Conservation (phyloP, 371 early-diverging fungal species). For the Neoconidiobolus thromboides region DNA sequence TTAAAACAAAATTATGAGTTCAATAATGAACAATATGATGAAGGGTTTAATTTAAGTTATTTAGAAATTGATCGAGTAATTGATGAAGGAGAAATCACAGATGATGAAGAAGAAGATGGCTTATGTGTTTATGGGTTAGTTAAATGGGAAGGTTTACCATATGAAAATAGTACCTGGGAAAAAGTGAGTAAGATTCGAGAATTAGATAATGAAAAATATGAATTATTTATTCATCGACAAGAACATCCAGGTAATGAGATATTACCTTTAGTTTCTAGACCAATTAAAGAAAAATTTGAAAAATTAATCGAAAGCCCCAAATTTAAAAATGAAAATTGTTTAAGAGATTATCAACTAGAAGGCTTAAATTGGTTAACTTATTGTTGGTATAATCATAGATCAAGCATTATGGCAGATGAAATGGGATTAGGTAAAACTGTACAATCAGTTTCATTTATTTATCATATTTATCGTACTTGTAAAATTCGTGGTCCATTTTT, state of each 20-base stretch:
- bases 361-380: constrained; percentile 52
- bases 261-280: constrained; percentile 17
- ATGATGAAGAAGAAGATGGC: constrained; percentile 23
- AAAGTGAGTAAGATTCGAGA: constrained; percentile 34
- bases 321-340: constrained; percentile 46
- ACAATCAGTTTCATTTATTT: constrained; percentile 63
- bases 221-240: constrained; percentile 20
- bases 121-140: constrained; percentile 53
- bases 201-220: constrained; percentile 23
- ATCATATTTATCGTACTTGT: constrained; percentile 39
- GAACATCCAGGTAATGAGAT: constrained; percentile 12
- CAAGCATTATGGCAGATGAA: constrained; percentile 72
- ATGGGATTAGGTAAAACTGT: constrained; percentile 77
- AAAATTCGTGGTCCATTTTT: constrained; percentile 34
- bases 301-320: constrained; percentile 40
- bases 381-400: constrained; percentile 42
- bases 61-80: constrained; percentile 56
- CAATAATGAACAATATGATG: constrained; percentile 20
- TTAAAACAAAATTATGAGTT: constrained; percentile 45
- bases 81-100: constrained; percentile 58
- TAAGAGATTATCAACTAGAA: constrained; percentile 53
- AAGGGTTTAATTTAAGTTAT: constrained; percentile 31
- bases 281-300: constrained; percentile 27
- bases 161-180: constrained; percentile 84
- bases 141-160: constrained; percentile 84